These are phyloP conservation scores for Aspergillus fructus DNA, from an alignment of 2,329 filamentous ascomycete species.

Conservation along the genomic window DNA sequence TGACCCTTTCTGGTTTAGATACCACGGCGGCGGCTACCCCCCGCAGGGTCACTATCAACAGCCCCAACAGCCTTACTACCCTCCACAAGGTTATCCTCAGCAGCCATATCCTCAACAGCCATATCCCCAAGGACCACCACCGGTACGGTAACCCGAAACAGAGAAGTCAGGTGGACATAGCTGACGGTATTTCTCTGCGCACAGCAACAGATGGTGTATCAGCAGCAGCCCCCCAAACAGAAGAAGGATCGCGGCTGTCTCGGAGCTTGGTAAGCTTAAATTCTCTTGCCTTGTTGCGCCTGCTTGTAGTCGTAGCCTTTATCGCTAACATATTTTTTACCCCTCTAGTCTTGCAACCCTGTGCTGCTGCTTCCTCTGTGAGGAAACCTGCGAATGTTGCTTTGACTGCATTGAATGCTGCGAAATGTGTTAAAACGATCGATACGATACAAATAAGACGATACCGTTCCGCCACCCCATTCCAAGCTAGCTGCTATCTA, in stretches of 20 bases:
- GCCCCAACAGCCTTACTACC: slow-evolving; percentile 36
- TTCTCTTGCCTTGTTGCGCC: background rate
- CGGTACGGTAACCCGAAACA: slow-evolving; percentile 21
- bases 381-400: slow-evolving; percentile 65
- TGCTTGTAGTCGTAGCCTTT: background rate
- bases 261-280: slow-evolving; percentile 46
- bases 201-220: slow-evolving; percentile 47
- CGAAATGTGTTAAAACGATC: slow-evolving; percentile 35
- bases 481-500: background rate
- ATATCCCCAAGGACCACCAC: slow-evolving; percentile 14
- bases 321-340: slow-evolving; percentile 11
- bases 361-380: slow-evolving; percentile 65
- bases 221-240: slow-evolving; percentile 49
- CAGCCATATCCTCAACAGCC: slow-evolving; percentile 30
- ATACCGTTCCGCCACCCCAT: slow-evolving; percentile 10
- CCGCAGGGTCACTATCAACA: slow-evolving; percentile 32
- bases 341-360: slow-evolving; percentile 51
- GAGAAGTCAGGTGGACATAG: background rate
- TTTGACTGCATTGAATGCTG: slow-evolving; percentile 60
- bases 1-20: background rate
- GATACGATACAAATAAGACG: slow-evolving; percentile 24
- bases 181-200: background rate
- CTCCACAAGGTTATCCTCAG: slow-evolving; percentile 28
- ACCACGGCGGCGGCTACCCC: background rate
- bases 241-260: slow-evolving; percentile 54